Evolutionary conservation across 805 yeast genomes (phyloP), one percentile per base, ranked within the genome.

Genomic region (Saccharomycopsis microspora): DNA sequence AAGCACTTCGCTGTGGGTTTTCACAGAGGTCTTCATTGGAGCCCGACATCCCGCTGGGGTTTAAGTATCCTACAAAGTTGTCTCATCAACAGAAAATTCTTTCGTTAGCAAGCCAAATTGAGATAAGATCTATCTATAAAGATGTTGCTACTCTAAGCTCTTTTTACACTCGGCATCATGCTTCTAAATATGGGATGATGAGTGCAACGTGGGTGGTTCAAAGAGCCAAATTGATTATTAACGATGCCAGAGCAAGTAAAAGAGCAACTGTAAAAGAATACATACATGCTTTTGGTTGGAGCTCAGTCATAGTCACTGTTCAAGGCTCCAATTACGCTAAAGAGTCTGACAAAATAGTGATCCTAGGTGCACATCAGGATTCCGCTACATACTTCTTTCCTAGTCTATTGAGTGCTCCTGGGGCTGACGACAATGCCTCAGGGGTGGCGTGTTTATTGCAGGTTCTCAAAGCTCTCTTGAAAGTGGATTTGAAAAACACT

Each of bases 341-440:
- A 31, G 56, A 57, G 19, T 65, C 68, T 41, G 71, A 67, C 4
- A 61, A 64, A 33, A 64, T 71, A 4, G 80, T 90, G 1, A 78
- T 90, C 10, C 74, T 90, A 38, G 96, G 96, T 1, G 84, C 94
- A 30, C 97, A 90, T 65, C 85, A 82, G 59, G 97, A 90, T 61
- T 82, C 95, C 2, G 72, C 81, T 54, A 87, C 86, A 60, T 67
- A 85, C 47, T 55, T 85, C 40, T 70, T 85, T 48, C 96, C 96
- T 6, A 70, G 70, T 41, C 53, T 78, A 19, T 59, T 83, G 54
- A 71, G 77, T 29, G 86, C 96, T 0, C 96, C 96, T 1, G 97
- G 97, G 3, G 97, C 96, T 3, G 97, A 90, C 60, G 97, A 90
- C 60, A 85, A 89, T 62, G 95, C 95, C 2, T 78, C 89, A 3